Conservation (phyloP, 805 yeast species). For the Barnettozyma populi region DNA sequence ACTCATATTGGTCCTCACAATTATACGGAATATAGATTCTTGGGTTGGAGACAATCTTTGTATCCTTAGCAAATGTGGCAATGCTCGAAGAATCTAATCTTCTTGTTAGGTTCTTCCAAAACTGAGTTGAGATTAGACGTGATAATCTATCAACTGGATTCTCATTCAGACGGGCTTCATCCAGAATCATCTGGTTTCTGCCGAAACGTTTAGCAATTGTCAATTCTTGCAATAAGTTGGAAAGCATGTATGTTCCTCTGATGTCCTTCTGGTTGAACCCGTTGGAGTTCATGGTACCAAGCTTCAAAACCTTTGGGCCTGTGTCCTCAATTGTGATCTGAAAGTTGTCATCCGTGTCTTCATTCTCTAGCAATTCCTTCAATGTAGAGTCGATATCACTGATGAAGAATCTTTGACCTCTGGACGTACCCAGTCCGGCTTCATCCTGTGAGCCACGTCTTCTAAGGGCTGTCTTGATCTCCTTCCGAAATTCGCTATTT, state of each 20-base stretch:
- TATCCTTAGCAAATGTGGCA: slow-evolving; percentile 67
- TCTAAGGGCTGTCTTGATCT: slow-evolving; percentile 25
- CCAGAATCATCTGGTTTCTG: slow-evolving; percentile 68
- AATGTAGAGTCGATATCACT: slow-evolving; percentile 71
- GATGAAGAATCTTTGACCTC: slow-evolving; percentile 52
- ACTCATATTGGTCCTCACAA: slow-evolving; percentile 68
- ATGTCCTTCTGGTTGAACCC: slow-evolving; percentile 71
- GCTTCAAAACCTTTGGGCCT: slow-evolving; percentile 74
- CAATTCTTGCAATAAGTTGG: slow-evolving; percentile 81
- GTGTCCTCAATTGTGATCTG: slow-evolving; percentile 84
- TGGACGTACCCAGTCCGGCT: slow-evolving; percentile 29
- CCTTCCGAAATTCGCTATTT: slow-evolving; percentile 18
- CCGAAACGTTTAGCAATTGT: slow-evolving; percentile 83
- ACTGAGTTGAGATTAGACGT: slow-evolving; percentile 66
- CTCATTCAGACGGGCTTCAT: slow-evolving; percentile 78
- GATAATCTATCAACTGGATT: slow-evolving; percentile 78
- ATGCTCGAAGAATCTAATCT: slow-evolving; percentile 57
- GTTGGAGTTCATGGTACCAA: slow-evolving; percentile 80
- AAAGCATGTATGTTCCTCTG: slow-evolving; percentile 85
- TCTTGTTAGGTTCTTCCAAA: slow-evolving; percentile 79
- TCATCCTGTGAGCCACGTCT: slow-evolving; percentile 56
- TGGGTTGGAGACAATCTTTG: slow-evolving; percentile 68
- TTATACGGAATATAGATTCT: slow-evolving; percentile 72
- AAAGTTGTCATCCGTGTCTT: slow-evolving; percentile 79
- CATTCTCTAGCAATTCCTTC: slow-evolving; percentile 59